A percentile compares a stretch with the other conserved stretches of the same genome.
Evolutionary conservation across 2,329 filamentous ascomycete species (phyloP).

Genomic region (Pezicula radicicola): DNA sequence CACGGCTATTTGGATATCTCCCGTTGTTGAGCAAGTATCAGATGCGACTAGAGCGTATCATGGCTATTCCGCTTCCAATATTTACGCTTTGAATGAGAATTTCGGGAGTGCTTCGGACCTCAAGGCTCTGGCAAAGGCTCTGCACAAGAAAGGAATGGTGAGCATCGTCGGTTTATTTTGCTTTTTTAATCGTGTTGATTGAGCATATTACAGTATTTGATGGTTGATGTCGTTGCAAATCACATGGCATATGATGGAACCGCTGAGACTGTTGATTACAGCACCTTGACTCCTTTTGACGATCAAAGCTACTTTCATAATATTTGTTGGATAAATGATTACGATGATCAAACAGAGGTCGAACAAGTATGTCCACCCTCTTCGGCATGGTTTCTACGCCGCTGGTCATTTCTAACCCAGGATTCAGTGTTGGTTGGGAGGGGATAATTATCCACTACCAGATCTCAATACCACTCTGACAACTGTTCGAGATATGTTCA

Average conservation of each 20-base stretch:
- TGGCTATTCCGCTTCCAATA: constrained; percentile 44
- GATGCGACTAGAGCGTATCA: constrained; percentile 40
- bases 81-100: constrained; percentile 42
- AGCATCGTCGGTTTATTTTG: not conserved
- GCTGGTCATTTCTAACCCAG: not conserved
- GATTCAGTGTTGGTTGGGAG: constrained; percentile 11
- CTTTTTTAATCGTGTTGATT: not conserved
- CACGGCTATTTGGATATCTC: constrained; percentile 31
- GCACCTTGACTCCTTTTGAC: constrained; percentile 14
- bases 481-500: constrained; percentile 33
- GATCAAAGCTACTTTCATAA: constrained; percentile 8
- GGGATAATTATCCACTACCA: constrained; percentile 40
- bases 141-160: constrained; percentile 39
- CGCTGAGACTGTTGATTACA: constrained; percentile 12
- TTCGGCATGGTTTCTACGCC: not conserved
- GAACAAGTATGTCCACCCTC: constrained; percentile 4
- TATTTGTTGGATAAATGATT: constrained; percentile 24
- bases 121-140: constrained; percentile 36
- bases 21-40: constrained; percentile 34
- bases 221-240: constrained; percentile 50
- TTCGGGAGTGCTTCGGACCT: constrained; percentile 44
- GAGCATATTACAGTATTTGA: constrained; percentile 32
- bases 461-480: constrained; percentile 38
- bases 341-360: constrained; percentile 29
- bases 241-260: constrained; percentile 32